Percentiles rank a stretch among this genome's conserved stretches.
These are phyloP conservation scores for Eucalyptus regnans DNA, from an alignment of 345 rosid genomes.

Conservation along the genomic window DNA sequence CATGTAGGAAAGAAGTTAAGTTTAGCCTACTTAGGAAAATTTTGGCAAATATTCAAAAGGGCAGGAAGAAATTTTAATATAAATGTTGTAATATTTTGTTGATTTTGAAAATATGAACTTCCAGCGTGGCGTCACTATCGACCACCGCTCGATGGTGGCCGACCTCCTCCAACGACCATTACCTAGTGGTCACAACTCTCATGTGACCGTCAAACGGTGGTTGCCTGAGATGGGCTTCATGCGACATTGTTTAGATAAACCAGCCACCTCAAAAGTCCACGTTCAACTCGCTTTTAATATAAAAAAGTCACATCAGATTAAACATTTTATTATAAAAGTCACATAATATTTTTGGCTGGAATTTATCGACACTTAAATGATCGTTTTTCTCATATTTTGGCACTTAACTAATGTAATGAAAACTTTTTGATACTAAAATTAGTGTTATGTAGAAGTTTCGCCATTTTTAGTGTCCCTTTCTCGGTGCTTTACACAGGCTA, in stretches of 20 bases:
- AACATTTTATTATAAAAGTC: too few species aligned
- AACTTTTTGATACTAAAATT: fast-evolving
- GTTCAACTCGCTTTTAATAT: fast-evolving
- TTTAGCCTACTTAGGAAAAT: background rate
- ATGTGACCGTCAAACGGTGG: fast-evolving
- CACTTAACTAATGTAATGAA: too few species aligned
- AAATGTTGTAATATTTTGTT: too few species aligned
- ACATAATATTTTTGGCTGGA: too few species aligned
- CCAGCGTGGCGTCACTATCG: background rate
- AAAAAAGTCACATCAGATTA: too few species aligned
- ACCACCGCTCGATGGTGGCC: too few species aligned
- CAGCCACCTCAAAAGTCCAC: fast-evolving
- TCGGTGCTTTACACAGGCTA: fast-evolving
- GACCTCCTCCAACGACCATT: fast-evolving
- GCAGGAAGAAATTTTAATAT: background rate
- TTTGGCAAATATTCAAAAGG: background rate
- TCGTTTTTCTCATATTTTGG: too few species aligned
- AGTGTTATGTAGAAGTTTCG: fast-evolving
- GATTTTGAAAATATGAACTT: too few species aligned
- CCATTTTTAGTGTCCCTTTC: background rate
- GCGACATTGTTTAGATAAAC: too few species aligned
- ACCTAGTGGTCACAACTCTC: background rate
- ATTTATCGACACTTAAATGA: too few species aligned
- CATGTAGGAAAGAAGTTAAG: too few species aligned
- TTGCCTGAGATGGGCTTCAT: background rate